Conservation (phyloP, 208 protist genomes). For the Leptomonas pyrrhocoris region DNA sequence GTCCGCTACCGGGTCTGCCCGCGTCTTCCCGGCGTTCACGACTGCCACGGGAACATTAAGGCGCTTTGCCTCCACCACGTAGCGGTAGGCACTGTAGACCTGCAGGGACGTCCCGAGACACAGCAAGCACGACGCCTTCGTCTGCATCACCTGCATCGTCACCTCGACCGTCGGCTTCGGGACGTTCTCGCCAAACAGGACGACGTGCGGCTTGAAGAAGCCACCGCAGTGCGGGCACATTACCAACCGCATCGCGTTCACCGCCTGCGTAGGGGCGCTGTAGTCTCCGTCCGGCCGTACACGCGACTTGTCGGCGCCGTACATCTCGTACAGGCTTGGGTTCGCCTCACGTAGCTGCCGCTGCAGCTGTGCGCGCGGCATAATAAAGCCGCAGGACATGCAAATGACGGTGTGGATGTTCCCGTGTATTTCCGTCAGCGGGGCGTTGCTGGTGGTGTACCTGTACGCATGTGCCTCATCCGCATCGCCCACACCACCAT, state of each 20-base stretch:
- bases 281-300: slow-evolving; percentile 76
- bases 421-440: slow-evolving; percentile 71
- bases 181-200: slow-evolving; percentile 87
- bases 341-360: slow-evolving; percentile 45
- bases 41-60: slow-evolving; percentile 60
- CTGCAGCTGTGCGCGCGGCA: slow-evolving; percentile 55
- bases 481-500: slow-evolving; percentile 50
- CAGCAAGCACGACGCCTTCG: slow-evolving; percentile 47
- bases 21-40: slow-evolving; percentile 69
- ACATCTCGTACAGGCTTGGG: slow-evolving; percentile 33
- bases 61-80: slow-evolving; percentile 60
- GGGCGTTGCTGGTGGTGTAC: slow-evolving; percentile 54
- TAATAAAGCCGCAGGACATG: slow-evolving; percentile 54
- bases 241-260: slow-evolving; percentile 60
- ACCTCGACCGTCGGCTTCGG: slow-evolving; percentile 29
- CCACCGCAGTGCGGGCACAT: slow-evolving; percentile 62
- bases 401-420: slow-evolving; percentile 78
- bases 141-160: slow-evolving; percentile 34
- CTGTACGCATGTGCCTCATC: slow-evolving; percentile 33
- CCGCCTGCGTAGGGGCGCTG: slow-evolving; percentile 37
- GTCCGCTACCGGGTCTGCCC: slow-evolving; percentile 57
- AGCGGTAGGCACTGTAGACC: slow-evolving; percentile 80
- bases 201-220: slow-evolving; percentile 79
- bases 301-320: slow-evolving; percentile 28
- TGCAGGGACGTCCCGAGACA: slow-evolving; percentile 82